Percentiles rank a stretch among this genome's conserved stretches.
phyloP scores from a whole-genome alignment of 73 alveolate species.

The Paramecium primaurelia region DNA sequence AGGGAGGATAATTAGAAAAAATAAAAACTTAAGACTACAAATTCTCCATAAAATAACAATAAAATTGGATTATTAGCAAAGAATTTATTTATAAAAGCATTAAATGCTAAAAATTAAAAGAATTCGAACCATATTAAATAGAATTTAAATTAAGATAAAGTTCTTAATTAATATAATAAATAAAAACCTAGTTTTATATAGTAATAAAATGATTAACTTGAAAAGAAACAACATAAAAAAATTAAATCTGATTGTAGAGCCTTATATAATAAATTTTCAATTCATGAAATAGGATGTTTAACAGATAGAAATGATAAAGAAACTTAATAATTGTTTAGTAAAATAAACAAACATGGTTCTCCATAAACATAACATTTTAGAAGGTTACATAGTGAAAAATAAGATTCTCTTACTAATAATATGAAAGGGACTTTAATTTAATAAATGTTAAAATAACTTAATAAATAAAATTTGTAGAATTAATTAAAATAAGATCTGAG shows the following conservation, averaged over 20 bases:
- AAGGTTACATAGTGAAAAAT: not conserved
- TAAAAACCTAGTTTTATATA: not conserved
- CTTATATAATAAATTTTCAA: not conserved
- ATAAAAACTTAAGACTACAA: not conserved
- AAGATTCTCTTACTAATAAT: not conserved
- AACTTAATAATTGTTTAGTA: not conserved
- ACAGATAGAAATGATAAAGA: slow-evolving; percentile 10
- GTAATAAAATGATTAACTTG: not conserved
- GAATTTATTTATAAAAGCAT: not conserved
- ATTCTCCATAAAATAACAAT: not conserved
- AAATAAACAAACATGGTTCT: not conserved
- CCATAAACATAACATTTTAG: not conserved
- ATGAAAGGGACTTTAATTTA: not conserved
- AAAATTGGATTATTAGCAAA: not conserved
- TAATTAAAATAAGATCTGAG: not conserved
- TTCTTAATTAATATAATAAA: not conserved
- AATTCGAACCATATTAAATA: not conserved
- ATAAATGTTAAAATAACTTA: not conserved
- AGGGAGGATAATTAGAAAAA: not conserved
- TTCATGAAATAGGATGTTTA: not conserved
- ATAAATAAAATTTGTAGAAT: not conserved
- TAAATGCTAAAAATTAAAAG: not conserved
- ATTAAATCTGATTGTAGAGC: not conserved
- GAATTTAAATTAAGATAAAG: not conserved
- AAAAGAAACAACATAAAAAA: not conserved